Base-by-base conservation (phyloP, 441 rosid genomes). In the Pelargonium fulgidum region DNA sequence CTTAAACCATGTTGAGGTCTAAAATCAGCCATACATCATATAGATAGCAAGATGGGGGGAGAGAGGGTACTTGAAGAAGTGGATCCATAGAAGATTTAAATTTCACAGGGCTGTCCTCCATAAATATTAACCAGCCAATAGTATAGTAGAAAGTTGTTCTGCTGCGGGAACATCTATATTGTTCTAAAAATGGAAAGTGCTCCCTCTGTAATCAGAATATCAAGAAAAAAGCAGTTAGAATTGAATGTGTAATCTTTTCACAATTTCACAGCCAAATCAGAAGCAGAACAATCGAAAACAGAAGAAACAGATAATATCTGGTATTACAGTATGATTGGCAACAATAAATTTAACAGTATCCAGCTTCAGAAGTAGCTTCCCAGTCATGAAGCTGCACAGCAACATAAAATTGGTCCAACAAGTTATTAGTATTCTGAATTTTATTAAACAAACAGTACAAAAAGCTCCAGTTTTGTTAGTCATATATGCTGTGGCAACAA, bases 81-180 rank as follows among this genome's bases (percentile, higher is more conserved):
- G 94, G 93, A 72, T 96, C 98, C 99, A 96, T 91, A 10, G 97
- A 91, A 74, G 97, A 84, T 87, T 86, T 96, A 80, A 96, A 96
- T 85, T 93, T 96, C 81, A 90, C 78, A 62, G 94, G 86, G 84
- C 90, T 91, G 72, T 93, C 99, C 81, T 96, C 98, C 97, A 91
- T 85, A 75, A 96, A 96, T 65, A 96, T 91, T 77, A 96, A 82
- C 96, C 91, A 93, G 75, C 98, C 98, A 76, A 96, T 87, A 58
- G 89, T 91, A 81, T 91, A 93, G 73, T 93, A 93, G 78, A 96
- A 96, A 3, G 97, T 96, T 42, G 98, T 93, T 82, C 99, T 85
- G 85, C 93, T 96, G 76, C 99, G 97, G 14, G 94, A 90, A 79
- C 97, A 89, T 89, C 94, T 86, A 70, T 84, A 83, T 73, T 93